phyloP scores from a whole-genome alignment of 352 stramenopile genomes.

The Phytophthora pinifolia region DNA sequence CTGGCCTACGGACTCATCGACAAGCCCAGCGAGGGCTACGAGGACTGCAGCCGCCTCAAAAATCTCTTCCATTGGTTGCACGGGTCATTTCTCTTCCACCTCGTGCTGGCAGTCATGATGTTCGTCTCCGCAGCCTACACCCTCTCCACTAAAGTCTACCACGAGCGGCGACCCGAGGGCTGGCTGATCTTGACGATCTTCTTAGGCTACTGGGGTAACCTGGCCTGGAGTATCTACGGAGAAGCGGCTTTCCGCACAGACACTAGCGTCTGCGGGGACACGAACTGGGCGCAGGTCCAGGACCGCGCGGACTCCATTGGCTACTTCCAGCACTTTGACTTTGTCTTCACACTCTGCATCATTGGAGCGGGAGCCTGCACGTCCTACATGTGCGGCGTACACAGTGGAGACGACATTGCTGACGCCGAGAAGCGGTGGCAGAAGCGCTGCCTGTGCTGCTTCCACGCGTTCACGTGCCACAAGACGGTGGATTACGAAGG shows the following conservation, averaged over 20 bases:
- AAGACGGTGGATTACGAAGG: constrained; percentile 36
- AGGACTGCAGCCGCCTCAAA: constrained; percentile 40
- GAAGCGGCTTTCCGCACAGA: constrained; percentile 51
- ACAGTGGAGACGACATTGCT: constrained; percentile 48
- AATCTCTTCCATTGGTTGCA: constrained; percentile 64
- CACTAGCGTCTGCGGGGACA: constrained; percentile 49
- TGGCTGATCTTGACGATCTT: constrained; percentile 62
- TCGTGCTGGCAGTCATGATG: constrained; percentile 42
- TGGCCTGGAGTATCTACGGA: constrained; percentile 62
- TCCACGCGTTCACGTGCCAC: constrained; percentile 57
- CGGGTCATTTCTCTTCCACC: constrained; percentile 54
- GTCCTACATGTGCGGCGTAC: constrained; percentile 70
- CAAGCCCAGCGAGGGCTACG: constrained; percentile 38
- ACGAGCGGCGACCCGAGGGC: constrained; percentile 50
- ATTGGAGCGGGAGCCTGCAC: constrained; percentile 43
- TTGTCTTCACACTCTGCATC: constrained; percentile 53
- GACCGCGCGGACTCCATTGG: constrained; percentile 55
- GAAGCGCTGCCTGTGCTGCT: constrained; percentile 59
- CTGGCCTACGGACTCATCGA: constrained; percentile 49
- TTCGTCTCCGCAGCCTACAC: constrained; percentile 42
- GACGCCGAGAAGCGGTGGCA: constrained; percentile 72
- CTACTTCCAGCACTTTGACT: constrained; percentile 74
- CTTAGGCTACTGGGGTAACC: constrained; percentile 50
- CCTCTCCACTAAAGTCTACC: constrained; percentile 59
- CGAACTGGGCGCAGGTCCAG: constrained; percentile 53